Percentiles rank a stretch among this genome's conserved stretches.
Conservation (phyloP, 179 eudicot genomes). For the Patellifolia procumbens region DNA sequence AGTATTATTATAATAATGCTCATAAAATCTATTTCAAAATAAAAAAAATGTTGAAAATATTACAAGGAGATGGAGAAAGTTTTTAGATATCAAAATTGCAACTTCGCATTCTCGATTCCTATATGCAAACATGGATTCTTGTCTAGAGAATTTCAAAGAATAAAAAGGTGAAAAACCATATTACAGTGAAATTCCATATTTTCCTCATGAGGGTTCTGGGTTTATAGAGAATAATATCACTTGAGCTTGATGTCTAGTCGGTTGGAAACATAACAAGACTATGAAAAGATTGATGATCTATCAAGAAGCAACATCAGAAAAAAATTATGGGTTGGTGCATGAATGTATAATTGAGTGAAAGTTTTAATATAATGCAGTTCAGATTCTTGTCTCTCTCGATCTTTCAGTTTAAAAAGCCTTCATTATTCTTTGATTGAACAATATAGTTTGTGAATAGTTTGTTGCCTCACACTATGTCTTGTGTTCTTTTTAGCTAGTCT, state of each 20-base stretch:
- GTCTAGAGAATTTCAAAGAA: not conserved
- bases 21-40: too few relatives aligned
- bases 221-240: not conserved
- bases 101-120: not conserved
- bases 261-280: slow-evolving; percentile 3
- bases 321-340: slow-evolving; percentile 1
- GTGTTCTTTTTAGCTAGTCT: too few relatives aligned
- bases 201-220: not conserved
- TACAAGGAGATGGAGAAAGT: too few relatives aligned
- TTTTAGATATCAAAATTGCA: not conserved
- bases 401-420: not conserved
- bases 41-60: too few relatives aligned
- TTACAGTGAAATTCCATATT: not conserved
- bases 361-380: slow-evolving; percentile 14
- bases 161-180: not conserved
- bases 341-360: not conserved
- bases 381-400: not conserved
- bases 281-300: not conserved
- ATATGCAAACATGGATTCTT: not conserved
- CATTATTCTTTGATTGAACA: too few relatives aligned
- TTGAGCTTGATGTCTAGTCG: slow-evolving; percentile 12
- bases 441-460: too few relatives aligned
- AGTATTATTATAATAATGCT: too few relatives aligned
- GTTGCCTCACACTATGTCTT: too few relatives aligned
- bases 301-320: not conserved